Evolutionary conservation across 257 asterid genomes (phyloP).

Genomic region (Verbena officinalis): DNA sequence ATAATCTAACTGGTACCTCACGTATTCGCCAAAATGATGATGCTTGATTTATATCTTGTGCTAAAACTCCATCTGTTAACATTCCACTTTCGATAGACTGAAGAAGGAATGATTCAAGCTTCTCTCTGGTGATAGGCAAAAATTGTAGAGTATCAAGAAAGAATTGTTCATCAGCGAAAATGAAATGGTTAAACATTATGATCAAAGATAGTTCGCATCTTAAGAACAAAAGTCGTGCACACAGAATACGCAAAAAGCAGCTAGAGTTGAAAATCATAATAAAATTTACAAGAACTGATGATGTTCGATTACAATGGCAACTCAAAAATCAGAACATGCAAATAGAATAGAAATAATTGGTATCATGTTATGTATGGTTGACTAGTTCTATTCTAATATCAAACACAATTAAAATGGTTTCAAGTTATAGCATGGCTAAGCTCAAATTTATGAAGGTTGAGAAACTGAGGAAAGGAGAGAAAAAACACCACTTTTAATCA

Average conservation of each 20-base stretch:
- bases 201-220: slow-evolving; percentile 4
- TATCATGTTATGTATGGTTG: not conserved
- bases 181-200: not conserved
- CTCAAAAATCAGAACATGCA: not conserved
- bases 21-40: slow-evolving; percentile 96
- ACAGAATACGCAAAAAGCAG: not conserved
- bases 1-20: slow-evolving; percentile 55
- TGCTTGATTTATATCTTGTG: slow-evolving; percentile 95
- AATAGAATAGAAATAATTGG: not conserved
- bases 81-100: slow-evolving; percentile 79
- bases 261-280: slow-evolving; percentile 6
- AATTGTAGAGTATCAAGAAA: slow-evolving; percentile 25
- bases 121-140: slow-evolving; percentile 61
- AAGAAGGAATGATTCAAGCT: slow-evolving; percentile 89
- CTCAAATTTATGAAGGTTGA: not conserved
- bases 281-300: slow-evolving; percentile 9
- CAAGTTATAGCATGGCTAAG: slow-evolving; percentile 11
- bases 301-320: slow-evolving; percentile 16
- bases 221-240: slow-evolving; percentile 1
- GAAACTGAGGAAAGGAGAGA: not conserved
- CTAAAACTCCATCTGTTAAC: slow-evolving; percentile 89
- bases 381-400: not conserved
- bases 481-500: slow-evolving; percentile 4
- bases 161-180: slow-evolving; percentile 14
- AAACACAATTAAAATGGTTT: not conserved